These are phyloP conservation scores for Paecilomyces formosus DNA, from an alignment of 2,329 filamentous ascomycete genomes.

Conservation along the genomic window DNA sequence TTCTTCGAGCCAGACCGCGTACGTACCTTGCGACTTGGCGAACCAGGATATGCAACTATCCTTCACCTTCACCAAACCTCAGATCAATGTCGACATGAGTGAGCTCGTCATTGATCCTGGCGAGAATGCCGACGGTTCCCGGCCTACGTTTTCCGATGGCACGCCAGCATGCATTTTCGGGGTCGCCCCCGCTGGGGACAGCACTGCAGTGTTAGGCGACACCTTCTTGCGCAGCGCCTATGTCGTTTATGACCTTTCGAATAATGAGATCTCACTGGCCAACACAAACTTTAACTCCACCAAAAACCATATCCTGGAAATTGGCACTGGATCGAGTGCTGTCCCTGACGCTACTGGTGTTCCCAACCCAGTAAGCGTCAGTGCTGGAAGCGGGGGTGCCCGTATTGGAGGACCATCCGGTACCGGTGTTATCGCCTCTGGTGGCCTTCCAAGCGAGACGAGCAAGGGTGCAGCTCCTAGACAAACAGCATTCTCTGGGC, in stretches of 20 bases:
- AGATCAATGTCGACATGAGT: slow-evolving; percentile 47
- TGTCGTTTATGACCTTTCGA: slow-evolving; percentile 65
- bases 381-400: slow-evolving; percentile 36
- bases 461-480: slow-evolving; percentile 11
- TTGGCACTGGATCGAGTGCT: slow-evolving; percentile 37
- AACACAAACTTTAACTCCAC: slow-evolving; percentile 58
- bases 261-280: slow-evolving; percentile 64
- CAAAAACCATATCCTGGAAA: slow-evolving; percentile 43
- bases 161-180: slow-evolving; percentile 59
- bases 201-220: slow-evolving; percentile 61
- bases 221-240: slow-evolving; percentile 70
- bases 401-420: slow-evolving; percentile 25
- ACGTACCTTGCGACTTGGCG: slow-evolving; percentile 48
- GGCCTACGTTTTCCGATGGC: slow-evolving; percentile 44
- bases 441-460: slow-evolving; percentile 8
- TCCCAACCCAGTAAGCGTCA: slow-evolving; percentile 40
- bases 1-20: slow-evolving; percentile 44
- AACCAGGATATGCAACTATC: slow-evolving; percentile 44
- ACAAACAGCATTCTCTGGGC: slow-evolving; percentile 9
- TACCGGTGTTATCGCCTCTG: slow-evolving; percentile 10
- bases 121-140: slow-evolving; percentile 3
- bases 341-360: slow-evolving; percentile 47
- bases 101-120: slow-evolving; percentile 51
- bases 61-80: slow-evolving; percentile 50
- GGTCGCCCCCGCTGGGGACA: slow-evolving; percentile 50